These are phyloP conservation scores for Geoglossum glabrum DNA, from an alignment of 495 filamentous ascomycete genomes.

Conservation along the genomic window DNA sequence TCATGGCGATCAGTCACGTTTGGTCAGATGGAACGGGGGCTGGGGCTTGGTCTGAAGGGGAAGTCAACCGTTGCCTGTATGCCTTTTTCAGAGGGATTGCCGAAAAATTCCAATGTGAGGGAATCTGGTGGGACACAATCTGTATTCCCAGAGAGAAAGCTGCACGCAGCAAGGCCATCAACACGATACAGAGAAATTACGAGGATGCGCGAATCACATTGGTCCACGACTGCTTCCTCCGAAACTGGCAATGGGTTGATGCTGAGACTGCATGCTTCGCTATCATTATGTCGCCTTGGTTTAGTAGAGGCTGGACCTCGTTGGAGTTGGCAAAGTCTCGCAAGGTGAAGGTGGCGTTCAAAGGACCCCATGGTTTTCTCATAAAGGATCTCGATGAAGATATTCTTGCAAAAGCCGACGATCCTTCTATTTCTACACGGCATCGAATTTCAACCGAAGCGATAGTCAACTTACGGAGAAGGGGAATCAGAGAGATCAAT, in stretches of 20 bases:
- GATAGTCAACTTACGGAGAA: not conserved
- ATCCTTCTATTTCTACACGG: not conserved
- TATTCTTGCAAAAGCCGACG: conserved; percentile 14
- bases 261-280: conserved; percentile 11
- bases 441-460: not conserved
- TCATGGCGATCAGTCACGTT: conserved; percentile 12
- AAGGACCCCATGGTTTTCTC: conserved; percentile 5
- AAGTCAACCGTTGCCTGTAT: not conserved
- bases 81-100: not conserved
- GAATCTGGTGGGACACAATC: conserved; percentile 14
- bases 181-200: conserved; percentile 14
- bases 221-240: conserved; percentile 17
- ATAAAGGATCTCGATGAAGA: conserved; percentile 18
- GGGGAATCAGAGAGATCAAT: no score
- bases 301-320: conserved; percentile 16
- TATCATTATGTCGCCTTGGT: conserved; percentile 15
- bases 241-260: conserved; percentile 15
- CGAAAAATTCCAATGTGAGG: not conserved
- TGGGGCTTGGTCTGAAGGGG: not conserved
- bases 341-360: conserved; percentile 18
- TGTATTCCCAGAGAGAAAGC: conserved; percentile 6
- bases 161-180: conserved; percentile 7
- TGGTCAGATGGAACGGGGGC: conserved; percentile 12
- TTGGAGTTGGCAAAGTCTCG: conserved; percentile 16
- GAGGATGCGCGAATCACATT: conserved; percentile 14